phyloP scores from a whole-genome alignment of 306 rosid genomes.

The Lagenaria siceraria region DNA sequence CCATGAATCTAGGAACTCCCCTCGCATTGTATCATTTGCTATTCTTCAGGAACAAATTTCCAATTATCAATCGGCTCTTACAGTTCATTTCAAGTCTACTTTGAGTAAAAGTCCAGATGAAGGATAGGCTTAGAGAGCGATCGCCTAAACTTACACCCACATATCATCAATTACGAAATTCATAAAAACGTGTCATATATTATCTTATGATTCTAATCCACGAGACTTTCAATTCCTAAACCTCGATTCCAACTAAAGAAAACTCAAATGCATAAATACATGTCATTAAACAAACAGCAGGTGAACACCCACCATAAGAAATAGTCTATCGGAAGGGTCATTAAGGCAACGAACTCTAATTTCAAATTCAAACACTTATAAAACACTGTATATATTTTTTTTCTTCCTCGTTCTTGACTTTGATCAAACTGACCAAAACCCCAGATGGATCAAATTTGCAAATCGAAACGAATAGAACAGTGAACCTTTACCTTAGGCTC shows the following conservation, averaged over 20 bases:
- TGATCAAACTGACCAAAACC: background rate
- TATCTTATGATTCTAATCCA: background rate
- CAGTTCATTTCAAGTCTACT: background rate
- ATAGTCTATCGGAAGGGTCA: no score
- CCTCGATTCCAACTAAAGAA: background rate
- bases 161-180: background rate
- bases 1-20: background rate
- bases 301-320: background rate
- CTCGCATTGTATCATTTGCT: background rate
- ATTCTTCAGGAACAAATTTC: background rate
- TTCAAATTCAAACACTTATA: no score
- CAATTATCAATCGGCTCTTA: background rate
- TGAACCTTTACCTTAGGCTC: slow-evolving; percentile 55
- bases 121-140: background rate
- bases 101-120: background rate
- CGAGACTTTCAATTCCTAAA: background rate
- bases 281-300: background rate
- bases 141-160: background rate
- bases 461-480: background rate
- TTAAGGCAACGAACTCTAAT: background rate
- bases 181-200: background rate
- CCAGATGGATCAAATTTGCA: background rate
- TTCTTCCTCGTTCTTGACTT: background rate
- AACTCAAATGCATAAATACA: background rate
- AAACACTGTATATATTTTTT: background rate